Evolutionary conservation across 345 rosid species (phyloP).

Genomic region (Arabis hirsuta): DNA sequence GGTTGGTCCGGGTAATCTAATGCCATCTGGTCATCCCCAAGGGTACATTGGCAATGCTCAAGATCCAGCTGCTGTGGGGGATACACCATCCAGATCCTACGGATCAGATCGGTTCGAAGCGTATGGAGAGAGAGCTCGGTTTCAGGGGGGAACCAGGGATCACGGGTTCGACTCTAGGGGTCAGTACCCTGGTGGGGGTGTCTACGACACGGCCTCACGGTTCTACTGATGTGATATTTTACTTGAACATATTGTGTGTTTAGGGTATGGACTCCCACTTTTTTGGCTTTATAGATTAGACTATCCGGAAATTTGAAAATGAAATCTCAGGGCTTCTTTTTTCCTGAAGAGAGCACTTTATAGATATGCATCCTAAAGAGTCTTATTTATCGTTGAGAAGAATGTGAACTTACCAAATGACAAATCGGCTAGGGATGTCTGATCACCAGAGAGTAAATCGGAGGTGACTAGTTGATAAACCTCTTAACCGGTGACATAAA

Average conservation of each 20-base stretch:
- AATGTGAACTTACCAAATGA: constrained; percentile 16
- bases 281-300: constrained; percentile 10
- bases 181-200: constrained; percentile 65
- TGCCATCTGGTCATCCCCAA: constrained; percentile 53
- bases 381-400: background rate
- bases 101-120: constrained; percentile 57
- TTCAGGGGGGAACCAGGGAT: constrained; percentile 57
- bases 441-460: too few relatives aligned
- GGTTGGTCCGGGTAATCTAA: constrained; percentile 43
- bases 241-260: constrained; percentile 24
- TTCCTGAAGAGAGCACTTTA: background rate
- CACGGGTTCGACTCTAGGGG: constrained; percentile 71
- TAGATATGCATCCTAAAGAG: background rate
- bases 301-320: constrained; percentile 1
- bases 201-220: constrained; percentile 59
- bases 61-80: constrained; percentile 52
- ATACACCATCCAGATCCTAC: constrained; percentile 55
- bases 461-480: too few relatives aligned
- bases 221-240: constrained; percentile 50
- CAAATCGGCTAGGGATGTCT: background rate
- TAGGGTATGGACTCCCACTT: constrained; percentile 16
- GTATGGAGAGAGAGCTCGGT: constrained; percentile 61
- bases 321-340: constrained; percentile 8
- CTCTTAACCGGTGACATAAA: too few relatives aligned
- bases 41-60: constrained; percentile 49